These are phyloP conservation scores for Penicillium thymicola DNA, from an alignment of 2,329 filamentous ascomycete genomes.

Conservation along the genomic window DNA sequence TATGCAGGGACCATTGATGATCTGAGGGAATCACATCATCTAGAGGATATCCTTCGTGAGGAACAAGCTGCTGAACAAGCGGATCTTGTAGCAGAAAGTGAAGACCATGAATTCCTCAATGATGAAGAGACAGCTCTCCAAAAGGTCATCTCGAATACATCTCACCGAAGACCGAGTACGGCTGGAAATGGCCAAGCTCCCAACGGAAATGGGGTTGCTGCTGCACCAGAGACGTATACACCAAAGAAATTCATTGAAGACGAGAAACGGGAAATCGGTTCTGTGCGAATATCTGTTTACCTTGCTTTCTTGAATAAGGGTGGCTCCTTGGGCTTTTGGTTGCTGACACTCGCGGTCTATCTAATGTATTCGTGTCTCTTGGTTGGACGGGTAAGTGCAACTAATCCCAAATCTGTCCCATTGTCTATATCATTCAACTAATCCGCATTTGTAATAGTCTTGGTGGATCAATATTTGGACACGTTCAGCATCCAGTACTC, in stretches of 20 bases:
- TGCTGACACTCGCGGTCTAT: slow-evolving; percentile 53
- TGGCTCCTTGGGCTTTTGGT: slow-evolving; percentile 63
- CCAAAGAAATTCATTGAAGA: slow-evolving; percentile 73
- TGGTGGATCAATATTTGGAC: slow-evolving; percentile 51
- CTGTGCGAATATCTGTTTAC: slow-evolving; percentile 67
- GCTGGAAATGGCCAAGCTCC: slow-evolving; percentile 12
- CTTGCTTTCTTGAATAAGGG: slow-evolving; percentile 63
- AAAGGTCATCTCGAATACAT: slow-evolving; percentile 23
- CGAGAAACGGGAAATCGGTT: slow-evolving; percentile 67
- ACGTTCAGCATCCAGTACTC: slow-evolving; percentile 27
- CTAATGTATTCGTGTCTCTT: slow-evolving; percentile 53
- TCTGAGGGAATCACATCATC: slow-evolving; percentile 40
- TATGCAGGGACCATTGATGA: slow-evolving; percentile 64
- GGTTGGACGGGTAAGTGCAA: slow-evolving; percentile 47
- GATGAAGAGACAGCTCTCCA: slow-evolving; percentile 20
- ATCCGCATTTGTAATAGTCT: slow-evolving; percentile 22
- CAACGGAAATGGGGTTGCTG: slow-evolving; percentile 15
- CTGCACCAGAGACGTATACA: slow-evolving; percentile 20
- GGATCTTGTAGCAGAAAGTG: slow-evolving; percentile 10
- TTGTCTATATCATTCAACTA: not conserved
- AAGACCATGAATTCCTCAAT: slow-evolving; percentile 9
- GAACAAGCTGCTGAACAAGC: slow-evolving; percentile 46
- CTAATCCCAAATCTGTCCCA: no score
- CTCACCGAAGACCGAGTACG: slow-evolving; percentile 7
- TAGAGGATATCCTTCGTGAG: slow-evolving; percentile 43